Evolutionary conservation across 1,139 yeast species (phyloP), one percentile per base, ranked within the genome.

Genomic region (Suhomyces anneliseae): DNA sequence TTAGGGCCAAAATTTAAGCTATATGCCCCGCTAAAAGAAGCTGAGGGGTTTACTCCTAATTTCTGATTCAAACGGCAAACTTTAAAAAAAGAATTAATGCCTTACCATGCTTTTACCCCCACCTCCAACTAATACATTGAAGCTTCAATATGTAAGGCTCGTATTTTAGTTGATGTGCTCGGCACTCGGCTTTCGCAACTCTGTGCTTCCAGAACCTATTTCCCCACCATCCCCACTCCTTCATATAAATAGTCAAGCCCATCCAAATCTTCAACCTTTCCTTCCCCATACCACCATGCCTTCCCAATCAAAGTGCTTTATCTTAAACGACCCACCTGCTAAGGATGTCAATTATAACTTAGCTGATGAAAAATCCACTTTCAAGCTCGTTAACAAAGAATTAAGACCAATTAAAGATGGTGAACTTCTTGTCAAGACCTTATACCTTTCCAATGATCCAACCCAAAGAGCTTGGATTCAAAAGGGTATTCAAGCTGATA

Each of bases 391-490:
- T 56, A 7, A 53, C 53, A 27, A 34, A 5, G 44, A 43, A 5
- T 29, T 68, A 38, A 43, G 62, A 54, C 44, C 51, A 53, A 58
- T 80, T 44, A 56, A 69, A 48, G 73, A 70, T 1, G 78, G 73
- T 37, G 76, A 82, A 51, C 51, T 82, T 7, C 65, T 81, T 34
- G 68, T 82, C 27, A 76, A 79, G 60, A 63, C 72, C 7, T 54
- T 78, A 41, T 74, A 72, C 48, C 58, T 83, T n/a, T 81, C 87
- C 36, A 82, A 83, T 56, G 89, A 83, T 59, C 88, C 89, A 12
- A 79, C 85, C 9, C 87, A 82, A 60, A 78, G 84, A 62, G 74
- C 76, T 43, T 83, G 87, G 85, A 81, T 83, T 43, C 71, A 69
- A 49, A 71, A 70, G 48, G 69, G 64, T 47, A 62, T 71, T 12